These are phyloP conservation scores for Zymoseptoria pseudotritici DNA, from an alignment of 2,329 filamentous ascomycete species.

Conservation along the genomic window DNA sequence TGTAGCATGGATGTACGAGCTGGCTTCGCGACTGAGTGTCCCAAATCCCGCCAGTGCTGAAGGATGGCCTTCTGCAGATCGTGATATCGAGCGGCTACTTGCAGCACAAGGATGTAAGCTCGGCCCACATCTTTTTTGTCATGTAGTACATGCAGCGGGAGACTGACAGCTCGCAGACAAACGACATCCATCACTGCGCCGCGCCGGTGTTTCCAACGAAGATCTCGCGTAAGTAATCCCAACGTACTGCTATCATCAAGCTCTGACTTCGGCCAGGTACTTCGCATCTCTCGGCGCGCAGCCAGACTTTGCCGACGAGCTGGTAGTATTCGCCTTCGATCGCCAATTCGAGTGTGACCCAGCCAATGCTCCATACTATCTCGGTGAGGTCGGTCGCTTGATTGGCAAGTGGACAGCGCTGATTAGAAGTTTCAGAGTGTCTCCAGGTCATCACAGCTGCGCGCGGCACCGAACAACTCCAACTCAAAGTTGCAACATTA, in stretches of 20 bases:
- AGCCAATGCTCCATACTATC: slow-evolving; percentile 50
- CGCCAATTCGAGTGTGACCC: slow-evolving; percentile 53
- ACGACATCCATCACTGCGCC: slow-evolving; percentile 15
- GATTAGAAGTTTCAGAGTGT: slow-evolving; percentile 38
- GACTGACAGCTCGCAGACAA: slow-evolving; percentile 13
- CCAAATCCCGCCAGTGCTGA: background rate
- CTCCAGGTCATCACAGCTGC: slow-evolving; percentile 53
- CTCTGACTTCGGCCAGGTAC: slow-evolving; percentile 24
- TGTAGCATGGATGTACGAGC: slow-evolving; percentile 42
- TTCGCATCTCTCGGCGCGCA: slow-evolving; percentile 55
- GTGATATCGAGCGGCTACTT: slow-evolving; percentile 29
- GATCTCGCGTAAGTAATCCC: slow-evolving; percentile 15
- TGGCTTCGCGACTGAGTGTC: slow-evolving; percentile 6
- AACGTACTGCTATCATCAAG: background rate
- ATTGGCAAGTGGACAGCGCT: background rate
- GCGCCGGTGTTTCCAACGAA: slow-evolving; percentile 16
- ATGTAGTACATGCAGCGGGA: background rate
- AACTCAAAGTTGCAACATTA: slow-evolving; percentile 50
- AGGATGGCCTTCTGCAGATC: slow-evolving; percentile 26
- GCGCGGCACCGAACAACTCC: slow-evolving; percentile 50
- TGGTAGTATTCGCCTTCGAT: slow-evolving; percentile 57
- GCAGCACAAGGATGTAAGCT: slow-evolving; percentile 28
- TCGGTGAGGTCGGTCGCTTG: slow-evolving; percentile 24
- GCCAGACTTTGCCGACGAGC: slow-evolving; percentile 53
- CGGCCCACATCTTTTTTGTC: background rate